Conservation (phyloP, 2,329 filamentous ascomycete genomes). For the Calonectria pseudoreteaudii region DNA sequence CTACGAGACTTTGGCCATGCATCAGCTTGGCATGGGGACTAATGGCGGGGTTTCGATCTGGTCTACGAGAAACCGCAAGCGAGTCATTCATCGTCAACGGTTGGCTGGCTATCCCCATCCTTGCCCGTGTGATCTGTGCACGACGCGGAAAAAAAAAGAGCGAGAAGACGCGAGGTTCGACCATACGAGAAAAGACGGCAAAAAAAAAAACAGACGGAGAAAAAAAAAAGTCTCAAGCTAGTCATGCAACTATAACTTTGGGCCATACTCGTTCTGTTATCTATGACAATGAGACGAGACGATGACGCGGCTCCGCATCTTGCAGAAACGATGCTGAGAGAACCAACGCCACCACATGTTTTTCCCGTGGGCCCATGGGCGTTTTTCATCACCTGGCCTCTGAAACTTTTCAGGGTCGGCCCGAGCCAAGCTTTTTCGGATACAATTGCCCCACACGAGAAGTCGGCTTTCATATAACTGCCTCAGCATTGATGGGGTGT, state of each 20-base stretch:
- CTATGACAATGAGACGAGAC: background rate
- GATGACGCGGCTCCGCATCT: conserved; percentile 3
- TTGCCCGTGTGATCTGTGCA: background rate
- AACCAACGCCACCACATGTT: conserved; percentile 1
- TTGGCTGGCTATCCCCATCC: background rate
- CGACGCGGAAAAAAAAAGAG: background rate
- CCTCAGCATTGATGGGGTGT: background rate
- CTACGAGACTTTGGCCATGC: background rate
- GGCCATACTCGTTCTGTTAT: background rate
- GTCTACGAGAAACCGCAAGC: background rate
- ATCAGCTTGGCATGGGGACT: background rate
- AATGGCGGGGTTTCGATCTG: background rate
- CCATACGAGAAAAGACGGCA: background rate
- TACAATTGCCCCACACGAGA: background rate
- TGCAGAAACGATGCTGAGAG: background rate
- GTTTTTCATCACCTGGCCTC: conserved; percentile 2
- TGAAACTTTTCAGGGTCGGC: conserved; percentile 9
- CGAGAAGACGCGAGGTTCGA: background rate
- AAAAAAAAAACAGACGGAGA: background rate
- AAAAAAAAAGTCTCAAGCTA: conserved; percentile 4
- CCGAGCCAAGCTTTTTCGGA: conserved; percentile 4
- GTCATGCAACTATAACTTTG: background rate
- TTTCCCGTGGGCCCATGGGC: background rate
- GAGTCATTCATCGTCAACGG: background rate
- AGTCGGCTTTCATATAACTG: background rate